Base-by-base conservation (phyloP, 768 basidiomycete genomes). In the Pleurotus giganteus region DNA sequence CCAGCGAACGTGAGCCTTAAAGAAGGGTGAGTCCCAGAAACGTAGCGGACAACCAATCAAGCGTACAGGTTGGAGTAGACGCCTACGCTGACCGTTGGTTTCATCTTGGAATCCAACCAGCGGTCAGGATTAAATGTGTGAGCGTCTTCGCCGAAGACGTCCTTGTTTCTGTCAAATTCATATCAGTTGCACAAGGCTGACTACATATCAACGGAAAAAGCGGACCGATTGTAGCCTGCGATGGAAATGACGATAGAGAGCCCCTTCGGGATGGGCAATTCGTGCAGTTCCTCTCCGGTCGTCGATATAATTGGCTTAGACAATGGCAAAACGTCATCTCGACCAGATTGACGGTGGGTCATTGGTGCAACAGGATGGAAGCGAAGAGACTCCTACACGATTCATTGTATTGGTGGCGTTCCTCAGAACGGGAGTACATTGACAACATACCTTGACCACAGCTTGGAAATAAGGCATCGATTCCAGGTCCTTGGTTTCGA, bases 41-140 rank as follows among this genome's bases (percentile, higher is more conserved):
- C 19, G 26, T 5, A 7, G n/a, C 24, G 15, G n/a, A n/a, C n/a
- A n/a, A n/a, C n/a, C n/a, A n/a, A n/a, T n/a, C n/a, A n/a, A 32
- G 47, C 71, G 58, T 56, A 75, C 73, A 66, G 64, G 61, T 70
- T 73, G 4, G 61, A 61, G 49, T 63, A 70, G 29, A 67, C 66
- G 19, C 68, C 68, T 2, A 71, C 63, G 49, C 63, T 58, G 19
- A 62, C 58, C 12, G 53, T 65, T 13, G 62, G 67, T 53, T 58
- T 73, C 7, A 13, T 17, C 26, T 23, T 19, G n/a, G 24, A 19
- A 23, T 27, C 13, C 17, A 50, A 3, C 27, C 27, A 50, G 2
- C 47, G 27, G 19, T 50, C 47, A 5, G 47, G 47, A 11, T 50
- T 50, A 17, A 29, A 50, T 8, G 17, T 17, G 24, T 50, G 29